Conservation (phyloP, 108 stramenopile species). For the Discostella stelligeroides region DNA sequence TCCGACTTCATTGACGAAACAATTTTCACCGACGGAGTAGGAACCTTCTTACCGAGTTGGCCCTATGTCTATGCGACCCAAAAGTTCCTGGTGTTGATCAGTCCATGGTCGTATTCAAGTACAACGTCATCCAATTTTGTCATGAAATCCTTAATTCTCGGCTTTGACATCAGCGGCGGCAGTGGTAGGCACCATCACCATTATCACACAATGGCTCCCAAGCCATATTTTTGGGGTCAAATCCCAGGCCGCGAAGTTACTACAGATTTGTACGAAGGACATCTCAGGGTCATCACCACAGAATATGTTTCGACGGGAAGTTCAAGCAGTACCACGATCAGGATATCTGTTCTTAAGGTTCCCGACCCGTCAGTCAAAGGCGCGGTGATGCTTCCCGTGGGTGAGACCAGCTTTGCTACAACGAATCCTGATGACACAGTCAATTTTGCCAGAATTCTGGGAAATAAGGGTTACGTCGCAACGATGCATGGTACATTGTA, state of each 20-base stretch:
- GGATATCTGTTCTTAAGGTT: conserved; percentile 44
- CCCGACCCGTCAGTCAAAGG: conserved; percentile 16
- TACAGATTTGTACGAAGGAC: conserved; percentile 42
- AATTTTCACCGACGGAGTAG: too few species aligned
- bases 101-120: conserved; percentile 20
- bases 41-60: conserved; percentile 16
- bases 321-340: conserved; percentile 35
- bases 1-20: conserved; percentile 14
- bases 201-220: too few species aligned
- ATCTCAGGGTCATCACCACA: conserved; percentile 47
- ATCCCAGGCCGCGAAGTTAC: conserved; percentile 40
- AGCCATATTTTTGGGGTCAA: conserved; percentile 28
- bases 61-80: conserved; percentile 36
- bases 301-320: conserved; percentile 24
- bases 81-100: conserved; percentile 27
- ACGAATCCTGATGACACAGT: conserved; percentile 41
- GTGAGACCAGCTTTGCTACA: conserved; percentile 28
- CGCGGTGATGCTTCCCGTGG: conserved; percentile 30
- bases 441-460: conserved; percentile 34
- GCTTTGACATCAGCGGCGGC: conserved; percentile 37
- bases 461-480: conserved; percentile 39
- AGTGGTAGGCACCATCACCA: too few species aligned
- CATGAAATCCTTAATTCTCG: conserved; percentile 41
- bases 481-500: conserved; percentile 50
- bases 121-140: conserved; percentile 14